Conservation (phyloP, 2,329 filamentous ascomycete genomes). For the Uncinocarpus reesii region DNA sequence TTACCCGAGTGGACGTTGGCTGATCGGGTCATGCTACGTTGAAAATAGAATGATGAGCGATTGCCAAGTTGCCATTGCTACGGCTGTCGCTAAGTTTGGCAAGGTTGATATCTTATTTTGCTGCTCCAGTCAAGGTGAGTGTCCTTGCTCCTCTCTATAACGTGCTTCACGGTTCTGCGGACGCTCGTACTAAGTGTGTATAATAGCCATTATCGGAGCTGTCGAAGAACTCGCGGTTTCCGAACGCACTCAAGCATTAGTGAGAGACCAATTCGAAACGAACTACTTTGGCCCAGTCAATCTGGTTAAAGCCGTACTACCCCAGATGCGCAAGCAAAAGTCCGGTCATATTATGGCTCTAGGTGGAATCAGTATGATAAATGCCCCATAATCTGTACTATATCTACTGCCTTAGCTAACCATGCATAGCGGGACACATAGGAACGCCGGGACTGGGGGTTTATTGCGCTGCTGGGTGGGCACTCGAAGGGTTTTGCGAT, state of each 20-base stretch:
- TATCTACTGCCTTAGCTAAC: background rate
- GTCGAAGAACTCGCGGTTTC: slow-evolving; percentile 79
- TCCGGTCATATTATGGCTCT: slow-evolving; percentile 85
- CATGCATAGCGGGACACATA: slow-evolving; percentile 61
- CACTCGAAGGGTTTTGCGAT: slow-evolving; percentile 90
- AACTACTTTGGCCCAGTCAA: slow-evolving; percentile 96
- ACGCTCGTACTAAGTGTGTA: slow-evolving; percentile 14
- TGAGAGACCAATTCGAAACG: slow-evolving; percentile 83
- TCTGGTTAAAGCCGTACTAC: slow-evolving; percentile 80
- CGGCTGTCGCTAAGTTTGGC: slow-evolving; percentile 74
- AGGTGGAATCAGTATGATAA: slow-evolving; percentile 59
- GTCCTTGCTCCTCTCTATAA: slow-evolving; percentile 11
- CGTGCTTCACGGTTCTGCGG: background rate
- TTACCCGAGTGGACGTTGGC: background rate
- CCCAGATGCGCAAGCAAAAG: slow-evolving; percentile 65
- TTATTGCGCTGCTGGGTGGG: slow-evolving; percentile 89
- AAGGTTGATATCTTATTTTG: slow-evolving; percentile 83
- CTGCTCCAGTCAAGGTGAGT: slow-evolving; percentile 69
- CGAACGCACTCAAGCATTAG: slow-evolving; percentile 61
- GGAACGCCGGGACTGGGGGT: slow-evolving; percentile 84
- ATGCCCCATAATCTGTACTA: too few species aligned
- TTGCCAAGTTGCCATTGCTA: slow-evolving; percentile 76
- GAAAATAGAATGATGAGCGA: slow-evolving; percentile 48
- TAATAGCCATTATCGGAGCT: slow-evolving; percentile 68
- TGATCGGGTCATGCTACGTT: background rate